Evolutionary conservation across 805 yeast genomes (phyloP).

Genomic region (Cyberlindnera xishuangbannaensis): DNA sequence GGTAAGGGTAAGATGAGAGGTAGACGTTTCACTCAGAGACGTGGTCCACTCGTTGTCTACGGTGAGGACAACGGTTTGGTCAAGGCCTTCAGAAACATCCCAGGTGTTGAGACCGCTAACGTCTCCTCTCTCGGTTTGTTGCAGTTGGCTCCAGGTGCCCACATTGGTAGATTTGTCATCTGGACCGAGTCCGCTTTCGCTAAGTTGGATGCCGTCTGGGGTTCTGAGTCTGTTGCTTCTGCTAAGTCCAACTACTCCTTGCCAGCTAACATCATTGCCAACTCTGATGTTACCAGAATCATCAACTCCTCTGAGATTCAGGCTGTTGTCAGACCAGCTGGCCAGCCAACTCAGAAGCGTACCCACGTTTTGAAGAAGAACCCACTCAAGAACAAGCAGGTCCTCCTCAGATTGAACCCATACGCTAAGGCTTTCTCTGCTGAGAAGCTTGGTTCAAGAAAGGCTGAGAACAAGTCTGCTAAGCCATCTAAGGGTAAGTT

Average conservation of each 20-base stretch:
- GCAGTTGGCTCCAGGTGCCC: slow-evolving; percentile 99
- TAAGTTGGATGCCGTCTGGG: slow-evolving; percentile 95
- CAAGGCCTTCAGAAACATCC: slow-evolving; percentile 98
- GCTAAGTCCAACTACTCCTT: slow-evolving; percentile 85
- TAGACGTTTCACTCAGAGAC: slow-evolving; percentile 99
- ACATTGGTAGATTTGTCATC: slow-evolving; percentile 98
- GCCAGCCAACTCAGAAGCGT: slow-evolving; percentile 90
- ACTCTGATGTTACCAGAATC: slow-evolving; percentile 94
- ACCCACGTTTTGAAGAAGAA: slow-evolving; percentile 96
- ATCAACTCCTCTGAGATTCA: slow-evolving; percentile 99
- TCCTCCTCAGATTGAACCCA: slow-evolving; percentile 97
- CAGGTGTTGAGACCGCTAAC: slow-evolving; percentile 97
- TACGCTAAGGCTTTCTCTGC: slow-evolving; percentile 96
- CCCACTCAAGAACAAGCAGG: slow-evolving; percentile 99
- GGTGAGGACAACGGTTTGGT: slow-evolving; percentile 95
- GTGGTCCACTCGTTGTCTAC: slow-evolving; percentile 99
- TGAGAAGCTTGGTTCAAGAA: slow-evolving; percentile 82
- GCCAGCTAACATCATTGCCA: slow-evolving; percentile 91
- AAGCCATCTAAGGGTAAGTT: slow-evolving; percentile 70
- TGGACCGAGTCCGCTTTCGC: slow-evolving; percentile 99
- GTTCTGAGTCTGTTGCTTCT: slow-evolving; percentile 80
- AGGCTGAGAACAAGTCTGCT: slow-evolving; percentile 58
- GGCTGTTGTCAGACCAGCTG: slow-evolving; percentile 94
- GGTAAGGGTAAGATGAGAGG: slow-evolving; percentile 99
- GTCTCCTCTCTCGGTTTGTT: slow-evolving; percentile 90